These are phyloP conservation scores for Pestalotiopsis sp. DNA, from an alignment of 2,329 filamentous ascomycete species.

Conservation along the genomic window DNA sequence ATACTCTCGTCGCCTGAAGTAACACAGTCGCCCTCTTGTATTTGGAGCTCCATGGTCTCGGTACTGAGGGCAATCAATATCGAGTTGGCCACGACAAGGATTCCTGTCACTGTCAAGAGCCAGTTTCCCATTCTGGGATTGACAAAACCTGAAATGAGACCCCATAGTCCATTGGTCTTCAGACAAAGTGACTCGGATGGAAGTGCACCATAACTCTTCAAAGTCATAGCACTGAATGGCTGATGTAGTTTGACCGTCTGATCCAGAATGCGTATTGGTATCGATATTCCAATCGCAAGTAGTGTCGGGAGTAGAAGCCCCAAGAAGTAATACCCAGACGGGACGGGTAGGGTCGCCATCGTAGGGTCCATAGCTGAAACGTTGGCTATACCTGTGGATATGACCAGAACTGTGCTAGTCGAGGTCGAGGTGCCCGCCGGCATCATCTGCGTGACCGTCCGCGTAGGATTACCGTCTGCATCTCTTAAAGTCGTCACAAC, in stretches of 20 bases:
- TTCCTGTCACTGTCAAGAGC: constrained; percentile 38
- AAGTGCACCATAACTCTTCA: constrained; percentile 31
- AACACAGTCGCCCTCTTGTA: constrained; percentile 34
- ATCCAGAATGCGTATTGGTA: constrained; percentile 39
- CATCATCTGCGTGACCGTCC: background rate
- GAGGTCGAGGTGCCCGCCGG: constrained; percentile 3
- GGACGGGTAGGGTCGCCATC: constrained; percentile 17
- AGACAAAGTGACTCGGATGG: constrained; percentile 44
- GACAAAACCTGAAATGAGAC: constrained; percentile 35
- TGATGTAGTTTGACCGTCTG: constrained; percentile 38
- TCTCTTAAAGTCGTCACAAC: background rate
- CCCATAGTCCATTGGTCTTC: constrained; percentile 39
- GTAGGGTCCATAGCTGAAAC: background rate
- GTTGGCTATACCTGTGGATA: background rate
- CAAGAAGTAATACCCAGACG: constrained; percentile 33
- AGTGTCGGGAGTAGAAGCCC: constrained; percentile 39
- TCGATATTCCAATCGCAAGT: constrained; percentile 32
- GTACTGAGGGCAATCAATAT: constrained; percentile 40
- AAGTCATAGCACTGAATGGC: constrained; percentile 44
- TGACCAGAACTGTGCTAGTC: background rate
- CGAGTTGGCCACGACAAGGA: constrained; percentile 34
- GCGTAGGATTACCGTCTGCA: background rate
- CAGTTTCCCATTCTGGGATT: constrained; percentile 35
- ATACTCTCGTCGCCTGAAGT: constrained; percentile 8
- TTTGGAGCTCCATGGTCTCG: constrained; percentile 39